Conservation (phyloP, 139 green algal genomes). For the Edaphochlamys debaryana region DNA sequence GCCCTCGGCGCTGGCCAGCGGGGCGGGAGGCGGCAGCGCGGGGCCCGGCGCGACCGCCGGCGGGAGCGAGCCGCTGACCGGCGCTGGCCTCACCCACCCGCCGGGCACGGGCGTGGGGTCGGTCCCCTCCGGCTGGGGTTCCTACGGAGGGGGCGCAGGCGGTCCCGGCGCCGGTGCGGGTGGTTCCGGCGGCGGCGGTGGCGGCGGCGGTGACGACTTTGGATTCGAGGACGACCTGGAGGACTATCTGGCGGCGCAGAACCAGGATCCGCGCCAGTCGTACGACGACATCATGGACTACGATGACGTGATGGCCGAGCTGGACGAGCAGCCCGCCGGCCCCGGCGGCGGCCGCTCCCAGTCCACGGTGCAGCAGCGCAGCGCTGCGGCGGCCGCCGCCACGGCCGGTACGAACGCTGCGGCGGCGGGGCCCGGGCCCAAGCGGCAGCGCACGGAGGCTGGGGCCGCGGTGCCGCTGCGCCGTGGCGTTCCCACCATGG, state of each 20-base stretch:
- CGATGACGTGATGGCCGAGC: not conserved
- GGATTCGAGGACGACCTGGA: constrained; percentile 17
- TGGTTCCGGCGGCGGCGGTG: too few species aligned
- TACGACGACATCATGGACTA: not conserved
- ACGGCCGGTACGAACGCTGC: not conserved
- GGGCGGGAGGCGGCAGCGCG: too few species aligned
- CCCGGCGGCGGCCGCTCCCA: not conserved
- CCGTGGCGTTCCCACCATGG: not conserved
- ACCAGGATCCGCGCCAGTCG: not conserved
- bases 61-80: too few species aligned
- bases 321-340: not conserved
- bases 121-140: too few species aligned
- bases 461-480: not conserved
- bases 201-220: too few species aligned
- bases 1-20: too few species aligned
- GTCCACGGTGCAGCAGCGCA: not conserved
- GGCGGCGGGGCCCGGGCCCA: not conserved
- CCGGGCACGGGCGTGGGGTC: too few species aligned
- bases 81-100: too few species aligned
- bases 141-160: too few species aligned
- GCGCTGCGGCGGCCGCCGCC: not conserved
- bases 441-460: not conserved
- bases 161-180: too few species aligned
- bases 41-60: too few species aligned
- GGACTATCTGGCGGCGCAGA: constrained; percentile 20